Evolutionary conservation across 805 yeast species (phyloP).

Genomic region (Dipodascopsis uninucleata): DNA sequence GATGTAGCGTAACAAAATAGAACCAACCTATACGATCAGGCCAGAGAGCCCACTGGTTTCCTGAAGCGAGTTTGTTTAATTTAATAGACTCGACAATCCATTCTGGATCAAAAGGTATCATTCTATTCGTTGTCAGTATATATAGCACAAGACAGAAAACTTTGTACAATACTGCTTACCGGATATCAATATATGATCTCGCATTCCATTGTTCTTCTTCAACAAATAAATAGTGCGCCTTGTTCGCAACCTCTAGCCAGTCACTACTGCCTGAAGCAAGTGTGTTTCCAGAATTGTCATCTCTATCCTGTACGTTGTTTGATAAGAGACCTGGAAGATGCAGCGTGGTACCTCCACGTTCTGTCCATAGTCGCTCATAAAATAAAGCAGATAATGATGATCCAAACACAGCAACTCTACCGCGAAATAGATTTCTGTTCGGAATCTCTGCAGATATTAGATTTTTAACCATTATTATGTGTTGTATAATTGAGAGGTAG

Average conservation of each 20-base stretch:
- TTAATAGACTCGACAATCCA: slow-evolving; percentile 3
- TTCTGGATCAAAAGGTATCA: slow-evolving; percentile 4
- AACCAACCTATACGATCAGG: slow-evolving; percentile 1
- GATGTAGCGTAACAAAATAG: too few species aligned
- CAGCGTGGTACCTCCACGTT: slow-evolving; percentile 5
- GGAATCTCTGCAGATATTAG: too few species aligned
- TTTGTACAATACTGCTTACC: background rate
- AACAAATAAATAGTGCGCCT: slow-evolving; percentile 1
- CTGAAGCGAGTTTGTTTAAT: background rate
- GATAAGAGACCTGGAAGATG: background rate
- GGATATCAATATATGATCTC: background rate
- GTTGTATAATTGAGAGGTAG: too few species aligned
- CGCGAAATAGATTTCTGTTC: background rate
- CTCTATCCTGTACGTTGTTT: background rate
- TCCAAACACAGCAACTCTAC: slow-evolving; percentile 3
- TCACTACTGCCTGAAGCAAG: background rate
- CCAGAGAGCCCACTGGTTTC: slow-evolving; percentile 3
- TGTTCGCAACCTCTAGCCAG: background rate
- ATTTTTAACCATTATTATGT: too few species aligned
- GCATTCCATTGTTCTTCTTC: slow-evolving; percentile 2
- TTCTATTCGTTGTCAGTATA: background rate
- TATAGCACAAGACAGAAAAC: background rate
- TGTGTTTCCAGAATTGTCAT: background rate
- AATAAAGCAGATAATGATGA: slow-evolving; percentile 2
- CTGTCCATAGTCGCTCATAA: slow-evolving; percentile 12